These are phyloP conservation scores for Vitis labrusca DNA, from an alignment of 164 flowering plant species.

Conservation along the genomic window DNA sequence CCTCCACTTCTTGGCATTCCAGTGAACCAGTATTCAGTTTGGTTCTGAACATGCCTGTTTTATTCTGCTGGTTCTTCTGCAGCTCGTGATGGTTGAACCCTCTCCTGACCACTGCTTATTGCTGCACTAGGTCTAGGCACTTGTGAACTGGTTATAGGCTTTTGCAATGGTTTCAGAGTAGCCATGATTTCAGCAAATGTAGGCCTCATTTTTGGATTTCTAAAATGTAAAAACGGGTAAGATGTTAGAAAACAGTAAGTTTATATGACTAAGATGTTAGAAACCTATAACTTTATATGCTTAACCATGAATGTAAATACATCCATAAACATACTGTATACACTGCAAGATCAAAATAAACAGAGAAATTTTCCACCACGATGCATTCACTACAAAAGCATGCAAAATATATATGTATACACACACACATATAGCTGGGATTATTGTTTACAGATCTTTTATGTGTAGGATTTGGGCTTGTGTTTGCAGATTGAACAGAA, in stretches of 20 bases:
- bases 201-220: constrained; percentile 87
- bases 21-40: constrained; percentile 1
- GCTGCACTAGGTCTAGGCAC: constrained; percentile 43
- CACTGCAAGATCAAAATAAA: too few relatives aligned
- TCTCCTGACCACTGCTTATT: constrained; percentile 25
- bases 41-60: constrained; percentile 4
- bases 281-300: not conserved
- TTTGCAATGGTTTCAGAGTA: constrained; percentile 80
- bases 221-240: constrained; percentile 25
- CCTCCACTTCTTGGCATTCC: not conserved
- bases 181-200: constrained; percentile 90
- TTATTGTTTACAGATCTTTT: too few relatives aligned
- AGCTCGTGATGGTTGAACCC: constrained; percentile 21
- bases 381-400: too few relatives aligned
- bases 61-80: constrained; percentile 22
- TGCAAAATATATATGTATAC: too few relatives aligned
- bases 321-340: not conserved
- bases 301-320: not conserved
- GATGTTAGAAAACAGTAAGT: not conserved
- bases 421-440: too few relatives aligned
- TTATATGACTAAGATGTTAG: not conserved
- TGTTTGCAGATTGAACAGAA: too few relatives aligned
- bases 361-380: too few relatives aligned
- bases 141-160: constrained; percentile 57
- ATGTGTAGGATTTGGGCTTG: too few relatives aligned